Evolutionary conservation across 805 yeast genomes (phyloP), one percentile per base, ranked within the genome.

Genomic region (Candida gorgasii): DNA sequence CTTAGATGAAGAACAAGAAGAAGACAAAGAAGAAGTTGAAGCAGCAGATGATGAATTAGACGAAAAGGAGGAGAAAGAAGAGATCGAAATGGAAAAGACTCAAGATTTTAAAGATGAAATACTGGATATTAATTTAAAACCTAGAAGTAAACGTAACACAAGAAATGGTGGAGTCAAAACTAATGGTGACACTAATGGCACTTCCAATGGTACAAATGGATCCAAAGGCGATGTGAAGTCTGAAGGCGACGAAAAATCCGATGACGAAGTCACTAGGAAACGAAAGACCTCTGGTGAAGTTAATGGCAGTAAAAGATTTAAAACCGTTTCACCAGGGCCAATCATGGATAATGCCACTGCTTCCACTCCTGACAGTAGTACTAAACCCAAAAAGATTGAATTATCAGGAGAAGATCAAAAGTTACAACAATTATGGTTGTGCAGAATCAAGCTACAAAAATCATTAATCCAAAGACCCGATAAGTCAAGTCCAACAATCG

Each of bases 381-480:
- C 36, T n/a, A 23, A 33, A 18, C 18, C 15, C 18, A 24, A 36
- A 8, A 30, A 22, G n/a, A 16, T 3, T 14, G 30, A 24, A 8
- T n/a, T 12, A 19, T 19, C 22, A 16, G 31, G 32, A 24, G 70
- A 67, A 13, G 71, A 69, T 32, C 76, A 72, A 43, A 65, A 63
- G 47, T 67, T 66, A 40, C 73, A 69, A 36, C 75, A 70, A 51
- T 59, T 72, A 39, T 72, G 76, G 75, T 58, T 66, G 5, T 74
- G 78, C 49, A 63, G 82, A 27, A 69, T 69, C 35, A 69, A 65
- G 46, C 62, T 77, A 33, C 82, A 77, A 56, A 61, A 72, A 50
- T 68, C 78, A 7, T 59, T 77, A 19, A 63, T 76, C 36, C 79
- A 75, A 51, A 50, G 80, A 52, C 70, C 64, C 45, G 56, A 51